phyloP scores from a whole-genome alignment of 371 early-diverging fungal genomes.

The Mortierella polycephala region DNA sequence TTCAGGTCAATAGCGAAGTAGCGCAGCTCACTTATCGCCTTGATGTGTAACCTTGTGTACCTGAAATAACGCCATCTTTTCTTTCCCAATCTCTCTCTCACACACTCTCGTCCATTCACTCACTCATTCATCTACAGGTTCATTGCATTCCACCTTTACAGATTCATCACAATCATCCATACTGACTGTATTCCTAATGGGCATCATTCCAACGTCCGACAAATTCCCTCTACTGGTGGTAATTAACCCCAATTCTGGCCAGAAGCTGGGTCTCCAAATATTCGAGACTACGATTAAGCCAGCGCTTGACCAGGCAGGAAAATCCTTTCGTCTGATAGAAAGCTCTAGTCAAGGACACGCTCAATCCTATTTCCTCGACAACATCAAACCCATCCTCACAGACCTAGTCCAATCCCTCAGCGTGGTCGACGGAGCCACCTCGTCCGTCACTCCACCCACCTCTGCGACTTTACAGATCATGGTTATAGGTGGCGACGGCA shows the following conservation, averaged over 20 bases:
- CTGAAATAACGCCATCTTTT: too few relatives aligned
- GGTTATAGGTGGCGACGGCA: conserved; percentile 51
- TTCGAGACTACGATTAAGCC: conserved; percentile 28
- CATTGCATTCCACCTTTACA: neutral
- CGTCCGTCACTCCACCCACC: conserved; percentile 10
- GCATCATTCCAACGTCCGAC: conserved; percentile 38
- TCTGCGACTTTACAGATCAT: conserved; percentile 40
- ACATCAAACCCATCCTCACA: conserved; percentile 43
- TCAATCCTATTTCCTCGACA: conserved; percentile 35
- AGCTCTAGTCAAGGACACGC: conserved; percentile 29
- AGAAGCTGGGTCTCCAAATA: conserved; percentile 24
- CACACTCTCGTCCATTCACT: neutral
- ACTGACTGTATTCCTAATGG: conserved; percentile 18
- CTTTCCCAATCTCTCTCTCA: too few relatives aligned
- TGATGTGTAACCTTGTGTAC: too few relatives aligned
- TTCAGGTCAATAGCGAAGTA: too few relatives aligned
- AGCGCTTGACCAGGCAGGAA: conserved; percentile 27
- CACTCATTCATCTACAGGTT: neutral
- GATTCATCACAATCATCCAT: too few relatives aligned
- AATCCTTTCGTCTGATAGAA: conserved; percentile 33
- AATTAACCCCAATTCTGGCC: conserved; percentile 47
- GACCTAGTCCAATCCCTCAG: conserved; percentile 47
- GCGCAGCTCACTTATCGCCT: too few relatives aligned
- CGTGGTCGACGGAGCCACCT: conserved; percentile 1
- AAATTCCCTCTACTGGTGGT: conserved; percentile 42